Evolutionary conservation across 179 eudicot species (phyloP), one percentile per base, ranked within the genome.

Genomic region (Beta corolliflora): DNA sequence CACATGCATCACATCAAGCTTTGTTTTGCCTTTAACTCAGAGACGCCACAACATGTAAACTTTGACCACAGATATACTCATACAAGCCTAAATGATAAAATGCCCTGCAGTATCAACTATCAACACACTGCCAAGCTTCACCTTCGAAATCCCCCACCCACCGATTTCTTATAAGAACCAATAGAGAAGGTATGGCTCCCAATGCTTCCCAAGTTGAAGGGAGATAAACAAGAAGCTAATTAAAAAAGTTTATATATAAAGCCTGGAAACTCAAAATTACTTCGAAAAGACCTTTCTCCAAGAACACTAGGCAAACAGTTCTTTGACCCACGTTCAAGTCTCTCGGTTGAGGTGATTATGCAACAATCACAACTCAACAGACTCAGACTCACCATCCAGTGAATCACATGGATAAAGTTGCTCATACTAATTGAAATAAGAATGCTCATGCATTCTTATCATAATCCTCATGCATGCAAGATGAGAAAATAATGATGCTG

Each of bases 101-200:
- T 72, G 16, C n/a, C 71, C 74, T 52, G 12, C 54, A 81, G 25
- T 75, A 41, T 65, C 25, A 60, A 15, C 52, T 75, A 41, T 74
- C 68, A 63, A 23, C 25, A 50, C 45, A 66, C 3, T 25, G 29
- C 75, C 31, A n/a, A 73, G 64, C 55, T 31, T 60, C 23, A 46
- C n/a, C 19, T 29, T 61, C 63, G 52, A 54, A 73, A 65, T 19
- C 45, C 58, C 45, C 44, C 29, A 56, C 74, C 63, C 70, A 19
- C 70, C 3, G 5, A 52, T 6, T 64, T 46, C 44, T 29, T 36
- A 4, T 18, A 58, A 60, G 9, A 76, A 61, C 5, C 50, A 58
- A 2, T 11, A 56, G 23, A 7, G n/a, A 21, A n/a, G 18, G 36
- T 23, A 53, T n/a, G 15, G 12, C 61, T 7, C 44, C 13, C 36